Conservation (phyloP, 164 flowering plant genomes). For the Piper longum region DNA sequence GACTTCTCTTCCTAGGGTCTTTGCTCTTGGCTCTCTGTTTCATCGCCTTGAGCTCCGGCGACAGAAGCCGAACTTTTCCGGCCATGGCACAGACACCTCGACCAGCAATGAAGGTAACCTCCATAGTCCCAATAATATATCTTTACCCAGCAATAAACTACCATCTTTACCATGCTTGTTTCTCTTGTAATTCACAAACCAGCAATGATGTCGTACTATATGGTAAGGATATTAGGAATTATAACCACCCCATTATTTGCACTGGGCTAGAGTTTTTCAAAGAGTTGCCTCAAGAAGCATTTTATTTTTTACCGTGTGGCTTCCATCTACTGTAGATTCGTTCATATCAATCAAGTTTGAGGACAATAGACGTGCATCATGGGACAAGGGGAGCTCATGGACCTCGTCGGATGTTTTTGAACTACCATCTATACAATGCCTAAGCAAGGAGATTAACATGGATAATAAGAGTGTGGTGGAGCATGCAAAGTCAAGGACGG, state of each 20-base stretch:
- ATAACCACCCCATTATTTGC: too few relatives aligned
- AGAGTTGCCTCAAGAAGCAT: too few relatives aligned
- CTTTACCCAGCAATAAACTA: too few relatives aligned
- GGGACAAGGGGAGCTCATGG: constrained; percentile 53
- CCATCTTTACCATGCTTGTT: too few relatives aligned
- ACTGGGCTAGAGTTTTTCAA: too few relatives aligned
- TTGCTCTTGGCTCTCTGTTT: constrained; percentile 46
- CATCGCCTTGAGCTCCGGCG: constrained; percentile 38
- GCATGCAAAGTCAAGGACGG: constrained; percentile 29
- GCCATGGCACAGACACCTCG: constrained; percentile 22
- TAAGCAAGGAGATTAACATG: constrained; percentile 16
- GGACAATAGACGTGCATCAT: constrained; percentile 64
- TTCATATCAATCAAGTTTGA: constrained; percentile 85
- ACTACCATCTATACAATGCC: constrained; percentile 16
- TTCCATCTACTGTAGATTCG: constrained; percentile 32
- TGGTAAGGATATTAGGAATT: too few relatives aligned
- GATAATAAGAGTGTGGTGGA: constrained; percentile 36
- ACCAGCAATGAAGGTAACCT: constrained; percentile 51
- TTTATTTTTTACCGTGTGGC: neutral
- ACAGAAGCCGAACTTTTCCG: constrained; percentile 20
- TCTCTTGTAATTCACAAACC: too few relatives aligned
- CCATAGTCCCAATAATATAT: too few relatives aligned
- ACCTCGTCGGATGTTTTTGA: constrained; percentile 21
- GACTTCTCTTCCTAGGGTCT: constrained; percentile 31
- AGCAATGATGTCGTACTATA: too few relatives aligned